Conservation (phyloP, 768 basidiomycete species). For the Phanerochaete carnosa region DNA sequence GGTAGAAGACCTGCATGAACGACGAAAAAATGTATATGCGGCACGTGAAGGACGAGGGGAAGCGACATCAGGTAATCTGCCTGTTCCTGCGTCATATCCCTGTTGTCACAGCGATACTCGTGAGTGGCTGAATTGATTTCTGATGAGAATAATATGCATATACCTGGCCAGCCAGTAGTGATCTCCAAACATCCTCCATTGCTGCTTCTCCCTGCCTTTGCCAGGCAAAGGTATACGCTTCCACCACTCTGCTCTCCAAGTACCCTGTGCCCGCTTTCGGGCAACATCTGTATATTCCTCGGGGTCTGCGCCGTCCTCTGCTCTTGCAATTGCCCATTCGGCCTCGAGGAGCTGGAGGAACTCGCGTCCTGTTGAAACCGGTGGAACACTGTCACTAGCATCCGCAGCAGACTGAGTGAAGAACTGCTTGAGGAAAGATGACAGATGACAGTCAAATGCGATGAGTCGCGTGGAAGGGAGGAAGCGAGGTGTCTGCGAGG, state of each 20-base stretch:
- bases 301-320: slow-evolving; percentile 30
- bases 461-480: slow-evolving; percentile 11
- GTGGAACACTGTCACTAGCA: slow-evolving; percentile 1
- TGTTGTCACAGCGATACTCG: slow-evolving; percentile 11
- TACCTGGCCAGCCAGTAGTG: slow-evolving; percentile 75
- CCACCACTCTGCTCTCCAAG: slow-evolving; percentile 31
- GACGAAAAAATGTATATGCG: slow-evolving; percentile 70
- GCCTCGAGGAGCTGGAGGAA: slow-evolving; percentile 57
- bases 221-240: slow-evolving; percentile 22
- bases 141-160: slow-evolving; percentile 6
- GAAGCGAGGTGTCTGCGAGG: not conserved
- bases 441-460: not conserved
- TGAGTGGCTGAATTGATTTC: not conserved
- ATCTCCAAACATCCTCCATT: slow-evolving; percentile 71
- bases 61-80: slow-evolving; percentile 73
- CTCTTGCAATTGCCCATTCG: slow-evolving; percentile 34
- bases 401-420: slow-evolving; percentile 3
- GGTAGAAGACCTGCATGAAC: slow-evolving; percentile 85
- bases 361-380: slow-evolving; percentile 23
- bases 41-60: slow-evolving; percentile 73
- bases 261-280: slow-evolving; percentile 22
- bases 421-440: not conserved
- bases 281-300: slow-evolving; percentile 39
- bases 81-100: slow-evolving; percentile 54
- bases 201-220: slow-evolving; percentile 31